Conservation (phyloP, 2,329 filamentous ascomycete genomes). For the Botrytis fabae region DNA sequence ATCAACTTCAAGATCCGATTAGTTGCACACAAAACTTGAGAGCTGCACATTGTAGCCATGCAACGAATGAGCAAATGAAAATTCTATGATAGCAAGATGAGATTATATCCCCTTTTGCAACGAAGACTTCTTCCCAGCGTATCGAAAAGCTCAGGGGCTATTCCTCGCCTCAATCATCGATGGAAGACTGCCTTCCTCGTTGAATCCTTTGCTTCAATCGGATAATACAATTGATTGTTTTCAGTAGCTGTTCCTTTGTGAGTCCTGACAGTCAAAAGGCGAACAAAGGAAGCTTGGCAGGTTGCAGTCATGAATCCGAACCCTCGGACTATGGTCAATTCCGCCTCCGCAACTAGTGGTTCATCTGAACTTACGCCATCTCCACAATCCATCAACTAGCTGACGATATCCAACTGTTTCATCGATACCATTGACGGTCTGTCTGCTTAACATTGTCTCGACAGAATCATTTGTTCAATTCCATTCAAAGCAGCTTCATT, state of each 20-base stretch:
- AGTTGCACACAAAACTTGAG: neutral
- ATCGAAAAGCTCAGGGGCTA: neutral
- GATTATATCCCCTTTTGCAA: neutral
- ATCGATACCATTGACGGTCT: neutral
- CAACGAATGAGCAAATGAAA: neutral
- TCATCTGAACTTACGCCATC: constrained; percentile 7
- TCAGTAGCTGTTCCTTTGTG: neutral
- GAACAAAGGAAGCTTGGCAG: constrained; percentile 1
- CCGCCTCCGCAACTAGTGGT: neutral
- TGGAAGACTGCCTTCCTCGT: no score
- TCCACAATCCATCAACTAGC: neutral
- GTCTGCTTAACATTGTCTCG: neutral
- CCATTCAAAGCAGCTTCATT: neutral
- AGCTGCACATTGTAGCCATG: neutral
- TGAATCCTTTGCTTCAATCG: neutral
- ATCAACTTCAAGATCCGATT: neutral
- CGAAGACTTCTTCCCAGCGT: neutral
- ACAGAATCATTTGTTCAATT: neutral
- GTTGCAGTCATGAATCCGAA: neutral
- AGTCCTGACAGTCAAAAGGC: neutral
- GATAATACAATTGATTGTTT: neutral
- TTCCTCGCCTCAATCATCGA: neutral
- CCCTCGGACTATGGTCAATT: neutral
- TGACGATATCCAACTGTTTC: neutral
- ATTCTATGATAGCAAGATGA: neutral